Conservation (phyloP, 1,139 yeast species). For the Candida labiduridarum region DNA sequence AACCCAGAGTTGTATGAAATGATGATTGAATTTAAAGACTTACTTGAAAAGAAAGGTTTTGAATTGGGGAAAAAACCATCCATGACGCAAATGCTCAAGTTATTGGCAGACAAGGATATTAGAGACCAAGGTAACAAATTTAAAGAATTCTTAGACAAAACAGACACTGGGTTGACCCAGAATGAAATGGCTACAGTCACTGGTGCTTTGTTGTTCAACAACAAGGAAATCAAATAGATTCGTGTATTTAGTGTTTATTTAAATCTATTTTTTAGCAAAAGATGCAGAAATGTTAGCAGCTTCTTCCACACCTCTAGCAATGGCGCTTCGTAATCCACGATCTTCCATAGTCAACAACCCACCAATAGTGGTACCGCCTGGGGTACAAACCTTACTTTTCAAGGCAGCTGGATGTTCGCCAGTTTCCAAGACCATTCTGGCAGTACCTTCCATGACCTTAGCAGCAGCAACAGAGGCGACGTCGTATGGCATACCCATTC, state of each 20-base stretch:
- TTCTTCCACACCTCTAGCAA: constrained; percentile 87
- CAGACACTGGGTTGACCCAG: constrained; percentile 34
- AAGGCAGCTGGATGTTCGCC: constrained; percentile 91
- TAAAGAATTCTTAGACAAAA: constrained; percentile 34
- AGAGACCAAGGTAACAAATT: constrained; percentile 32
- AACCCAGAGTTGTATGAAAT: constrained; percentile 33
- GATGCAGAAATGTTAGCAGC: constrained; percentile 84
- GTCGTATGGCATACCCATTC: constrained; percentile 90
- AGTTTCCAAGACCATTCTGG: constrained; percentile 82
- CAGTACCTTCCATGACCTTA: constrained; percentile 95
- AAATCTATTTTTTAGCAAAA: constrained; percentile 63
- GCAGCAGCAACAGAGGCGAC: constrained; percentile 90
- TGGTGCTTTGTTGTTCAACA: constrained; percentile 14
- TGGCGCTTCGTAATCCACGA: constrained; percentile 82
- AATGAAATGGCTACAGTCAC: constrained; percentile 36
- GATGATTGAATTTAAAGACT: constrained; percentile 33
- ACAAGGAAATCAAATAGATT: constrained; percentile 12
- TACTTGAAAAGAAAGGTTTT: constrained; percentile 38
- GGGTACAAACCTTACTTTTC: constrained; percentile 90
- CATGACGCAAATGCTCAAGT: constrained; percentile 38
- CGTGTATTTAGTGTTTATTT: not conserved
- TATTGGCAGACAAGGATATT: constrained; percentile 42
- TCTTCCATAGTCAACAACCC: constrained; percentile 94
- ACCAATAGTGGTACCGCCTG: constrained; percentile 98
- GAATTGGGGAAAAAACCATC: constrained; percentile 36